These are phyloP conservation scores for Cyberlindnera subsufficiens DNA, from an alignment of 805 yeast genomes.

Conservation along the genomic window DNA sequence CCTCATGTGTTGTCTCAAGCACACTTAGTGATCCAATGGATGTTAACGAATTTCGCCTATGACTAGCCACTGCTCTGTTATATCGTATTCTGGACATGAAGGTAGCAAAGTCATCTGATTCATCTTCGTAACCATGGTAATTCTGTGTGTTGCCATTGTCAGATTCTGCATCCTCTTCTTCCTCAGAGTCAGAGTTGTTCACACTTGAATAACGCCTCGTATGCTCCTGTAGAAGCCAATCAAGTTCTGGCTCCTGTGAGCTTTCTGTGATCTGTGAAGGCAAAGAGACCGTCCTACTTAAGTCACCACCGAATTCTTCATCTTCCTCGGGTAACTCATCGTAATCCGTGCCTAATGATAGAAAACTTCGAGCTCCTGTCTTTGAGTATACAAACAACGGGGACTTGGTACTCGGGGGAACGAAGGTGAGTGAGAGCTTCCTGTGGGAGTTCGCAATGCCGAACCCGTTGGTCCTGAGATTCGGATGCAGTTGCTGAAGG, in stretches of 20 bases:
- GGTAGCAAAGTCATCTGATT: slow-evolving; percentile 12
- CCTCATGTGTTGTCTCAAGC: slow-evolving; percentile 17
- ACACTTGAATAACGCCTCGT: slow-evolving; percentile 31
- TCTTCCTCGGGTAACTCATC: slow-evolving; percentile 25
- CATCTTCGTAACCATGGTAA: slow-evolving; percentile 23
- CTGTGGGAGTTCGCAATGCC: slow-evolving; percentile 37
- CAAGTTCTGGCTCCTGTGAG: slow-evolving; percentile 28
- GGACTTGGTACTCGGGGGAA: slow-evolving; percentile 36
- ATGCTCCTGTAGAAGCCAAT: slow-evolving; percentile 36
- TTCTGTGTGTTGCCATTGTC: slow-evolving; percentile 8
- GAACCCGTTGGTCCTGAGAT: slow-evolving; percentile 33
- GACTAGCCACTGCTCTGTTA: slow-evolving; percentile 2
- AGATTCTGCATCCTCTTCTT: slow-evolving; percentile 16
- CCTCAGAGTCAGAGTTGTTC: slow-evolving; percentile 11
- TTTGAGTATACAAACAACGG: slow-evolving; percentile 30
- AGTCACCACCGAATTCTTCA: slow-evolving; percentile 26
- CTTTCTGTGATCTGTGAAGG: slow-evolving; percentile 34
- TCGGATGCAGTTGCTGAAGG: slow-evolving; percentile 22
- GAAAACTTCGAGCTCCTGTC: slow-evolving; percentile 31
- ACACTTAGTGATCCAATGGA: slow-evolving; percentile 20
- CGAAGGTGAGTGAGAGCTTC: slow-evolving; percentile 28
- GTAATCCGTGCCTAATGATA: slow-evolving; percentile 32
- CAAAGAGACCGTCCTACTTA: slow-evolving; percentile 34
- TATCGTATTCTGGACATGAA: slow-evolving; percentile 21
- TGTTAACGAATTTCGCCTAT: slow-evolving; percentile 15